Evolutionary conservation across 306 rosid species (phyloP), one percentile per base, ranked within the genome.

Genomic region (Herpetospermum pedunculosum): DNA sequence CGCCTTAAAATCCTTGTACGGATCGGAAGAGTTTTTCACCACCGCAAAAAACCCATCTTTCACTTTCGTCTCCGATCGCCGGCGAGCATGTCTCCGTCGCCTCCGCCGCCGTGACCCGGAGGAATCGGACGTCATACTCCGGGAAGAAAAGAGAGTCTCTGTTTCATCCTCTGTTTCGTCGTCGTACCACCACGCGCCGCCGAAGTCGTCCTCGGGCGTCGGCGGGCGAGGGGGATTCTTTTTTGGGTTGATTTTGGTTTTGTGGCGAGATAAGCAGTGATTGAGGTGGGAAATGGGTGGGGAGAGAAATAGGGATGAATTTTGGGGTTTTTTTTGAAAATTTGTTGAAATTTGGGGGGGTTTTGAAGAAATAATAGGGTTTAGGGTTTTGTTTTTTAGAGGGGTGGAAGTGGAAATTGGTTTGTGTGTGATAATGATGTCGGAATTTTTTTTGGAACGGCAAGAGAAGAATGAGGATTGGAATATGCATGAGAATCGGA

Each of bases 11-110:
- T 94, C 99, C 47, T 68, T 88, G 92, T 94, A 87, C 8, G 97
- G 99, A 79, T 94, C 92, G 41, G 86, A 87, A 1, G 99, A 94
- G 11, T 85, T 87, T 86, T 91, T 89, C 83, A 91, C 97, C 79
- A 94, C 95, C 0, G 99, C 97, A 6, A 91, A 91, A 6, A 94
- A 89, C 40, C 92, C 88, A 58, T 83, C 95, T 79, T 80, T 89
- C 47, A 86, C 92, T 75, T 83, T 88, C 65, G 87, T 97, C 37
- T 77, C 79, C 47, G 88, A 49, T 14, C 46, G 1, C 34, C 21
- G 15, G 30, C 43, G 7, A 55, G 18, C 16, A 48, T 21, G 28
- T 3, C 7, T 2, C 9, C 35, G 76, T 1, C 48, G 65, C 25
- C 78, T 79, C 44, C 79, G 84, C 23, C 79, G 84, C 23, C 85